A percentile compares a stretch with the other conserved stretches of the same genome.
Evolutionary conservation across 108 stramenopile species (phyloP).

Genomic region (Phaeodactylum tricornutum): DNA sequence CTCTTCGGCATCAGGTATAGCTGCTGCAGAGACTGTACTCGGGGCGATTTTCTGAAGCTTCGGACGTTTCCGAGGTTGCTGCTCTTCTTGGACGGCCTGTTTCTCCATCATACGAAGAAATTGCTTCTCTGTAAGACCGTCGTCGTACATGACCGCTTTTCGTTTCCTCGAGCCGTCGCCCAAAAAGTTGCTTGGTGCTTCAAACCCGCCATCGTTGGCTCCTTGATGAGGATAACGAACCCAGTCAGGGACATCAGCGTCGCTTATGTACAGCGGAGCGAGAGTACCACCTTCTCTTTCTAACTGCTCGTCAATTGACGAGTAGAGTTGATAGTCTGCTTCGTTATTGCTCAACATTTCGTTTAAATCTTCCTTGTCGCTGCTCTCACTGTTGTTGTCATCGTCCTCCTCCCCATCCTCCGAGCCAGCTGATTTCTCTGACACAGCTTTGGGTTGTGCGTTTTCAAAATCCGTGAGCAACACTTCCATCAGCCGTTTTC

Average conservation of each 20-base stretch:
- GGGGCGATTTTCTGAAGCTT: constrained; percentile 34
- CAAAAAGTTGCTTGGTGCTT: constrained; percentile 11
- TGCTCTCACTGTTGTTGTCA: constrained; percentile 31
- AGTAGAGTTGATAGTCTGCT: constrained; percentile 80
- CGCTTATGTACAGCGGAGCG: constrained; percentile 29
- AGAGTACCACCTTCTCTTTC: constrained; percentile 7
- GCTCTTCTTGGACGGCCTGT: constrained; percentile 30
- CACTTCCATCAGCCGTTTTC: constrained; percentile 80
- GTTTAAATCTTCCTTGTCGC: constrained; percentile 53
- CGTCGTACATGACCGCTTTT: constrained; percentile 80
- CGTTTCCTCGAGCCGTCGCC: constrained; percentile 35
- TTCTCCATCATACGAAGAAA: constrained; percentile 85
- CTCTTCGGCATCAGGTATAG: constrained; percentile 11
- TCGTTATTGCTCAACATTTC: constrained; percentile 90
- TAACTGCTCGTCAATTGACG: constrained; percentile 50
- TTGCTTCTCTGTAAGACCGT: constrained; percentile 90
- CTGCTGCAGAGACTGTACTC: constrained; percentile 23
- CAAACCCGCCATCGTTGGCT: constrained; percentile 23
- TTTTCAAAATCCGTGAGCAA: constrained; percentile 72
- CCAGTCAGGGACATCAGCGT: constrained; percentile 75
- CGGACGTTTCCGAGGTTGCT: constrained; percentile 23
- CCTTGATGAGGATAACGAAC: constrained; percentile 32
- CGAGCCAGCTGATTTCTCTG: constrained; percentile 20
- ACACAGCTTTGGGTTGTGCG: constrained; percentile 14
- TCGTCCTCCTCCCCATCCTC: constrained; percentile 53